Evolutionary conservation across 106 monocot genomes (phyloP).

Genomic region (Allium fistulosum): DNA sequence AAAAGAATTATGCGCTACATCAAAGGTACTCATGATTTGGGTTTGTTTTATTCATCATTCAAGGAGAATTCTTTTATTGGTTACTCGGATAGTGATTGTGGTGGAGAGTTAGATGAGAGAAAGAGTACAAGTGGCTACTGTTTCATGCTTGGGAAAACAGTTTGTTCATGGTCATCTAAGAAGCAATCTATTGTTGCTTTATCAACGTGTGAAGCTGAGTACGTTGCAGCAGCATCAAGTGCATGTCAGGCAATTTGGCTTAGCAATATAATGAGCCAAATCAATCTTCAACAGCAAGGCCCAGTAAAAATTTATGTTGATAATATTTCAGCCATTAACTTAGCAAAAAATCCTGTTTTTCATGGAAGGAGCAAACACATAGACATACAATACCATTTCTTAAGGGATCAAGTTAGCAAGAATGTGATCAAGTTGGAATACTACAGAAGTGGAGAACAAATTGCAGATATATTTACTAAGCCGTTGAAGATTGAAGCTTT

Average conservation of each 20-base stretch:
- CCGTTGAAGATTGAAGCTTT: too few relatives aligned
- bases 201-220: neutral
- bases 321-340: too few relatives aligned
- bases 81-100: slow-evolving; percentile 2
- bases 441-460: neutral
- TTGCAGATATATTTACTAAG: neutral
- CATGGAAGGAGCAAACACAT: too few relatives aligned
- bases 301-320: too few relatives aligned
- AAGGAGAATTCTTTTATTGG: neutral
- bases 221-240: neutral
- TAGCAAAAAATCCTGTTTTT: too few relatives aligned
- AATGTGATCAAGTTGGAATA: too few relatives aligned
- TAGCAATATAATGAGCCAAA: neutral
- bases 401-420: too few relatives aligned
- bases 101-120: slow-evolving; percentile 5
- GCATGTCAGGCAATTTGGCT: slow-evolving; percentile 4
- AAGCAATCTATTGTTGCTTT: slow-evolving; percentile 4
- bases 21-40: slow-evolving; percentile 5
- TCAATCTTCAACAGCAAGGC: too few relatives aligned
- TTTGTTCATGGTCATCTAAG: neutral
- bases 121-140: slow-evolving; percentile 1
- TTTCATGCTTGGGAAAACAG: neutral
- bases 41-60: neutral
- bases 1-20: slow-evolving; percentile 7
- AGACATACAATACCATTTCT: too few relatives aligned